Evolutionary conservation across 1,284 basidiomycete genomes (phyloP).

Genomic region (Naganishia sp.): DNA sequence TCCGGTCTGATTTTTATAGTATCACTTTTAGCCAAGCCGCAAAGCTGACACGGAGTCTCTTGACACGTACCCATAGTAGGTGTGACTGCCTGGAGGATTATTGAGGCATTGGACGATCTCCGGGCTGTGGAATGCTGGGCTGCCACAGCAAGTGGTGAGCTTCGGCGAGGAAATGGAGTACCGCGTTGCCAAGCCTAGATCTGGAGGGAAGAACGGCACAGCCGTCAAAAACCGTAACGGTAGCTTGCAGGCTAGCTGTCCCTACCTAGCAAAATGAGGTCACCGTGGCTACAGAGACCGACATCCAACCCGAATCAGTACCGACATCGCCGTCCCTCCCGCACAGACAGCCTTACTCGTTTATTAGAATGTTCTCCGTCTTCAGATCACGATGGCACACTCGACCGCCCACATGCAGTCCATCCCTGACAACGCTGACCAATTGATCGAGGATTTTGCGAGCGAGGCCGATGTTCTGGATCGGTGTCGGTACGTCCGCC

Average conservation of each 20-base stretch:
- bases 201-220: constrained; percentile 37
- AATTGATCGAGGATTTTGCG: constrained; percentile 58
- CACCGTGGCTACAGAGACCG: constrained; percentile 43
- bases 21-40: neutral
- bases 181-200: constrained; percentile 61
- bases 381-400: constrained; percentile 63
- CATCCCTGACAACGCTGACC: constrained; percentile 57
- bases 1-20: constrained; percentile 55
- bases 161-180: constrained; percentile 60
- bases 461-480: constrained; percentile 38
- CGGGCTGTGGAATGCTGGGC: constrained; percentile 59
- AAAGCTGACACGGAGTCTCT: neutral
- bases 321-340: neutral
- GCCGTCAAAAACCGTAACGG: too few species aligned
- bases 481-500: constrained; percentile 39
- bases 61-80: constrained; percentile 53
- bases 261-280: constrained; percentile 55
- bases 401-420: constrained; percentile 57
- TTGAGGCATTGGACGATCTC: constrained; percentile 59
- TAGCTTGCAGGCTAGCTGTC: neutral
- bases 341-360: constrained; percentile 31
- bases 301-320: neutral
- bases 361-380: constrained; percentile 51
- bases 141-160: constrained; percentile 62
- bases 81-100: constrained; percentile 56